Conservation (phyloP, 208 protist genomes). For the Acanthamoeba royreba region DNA sequence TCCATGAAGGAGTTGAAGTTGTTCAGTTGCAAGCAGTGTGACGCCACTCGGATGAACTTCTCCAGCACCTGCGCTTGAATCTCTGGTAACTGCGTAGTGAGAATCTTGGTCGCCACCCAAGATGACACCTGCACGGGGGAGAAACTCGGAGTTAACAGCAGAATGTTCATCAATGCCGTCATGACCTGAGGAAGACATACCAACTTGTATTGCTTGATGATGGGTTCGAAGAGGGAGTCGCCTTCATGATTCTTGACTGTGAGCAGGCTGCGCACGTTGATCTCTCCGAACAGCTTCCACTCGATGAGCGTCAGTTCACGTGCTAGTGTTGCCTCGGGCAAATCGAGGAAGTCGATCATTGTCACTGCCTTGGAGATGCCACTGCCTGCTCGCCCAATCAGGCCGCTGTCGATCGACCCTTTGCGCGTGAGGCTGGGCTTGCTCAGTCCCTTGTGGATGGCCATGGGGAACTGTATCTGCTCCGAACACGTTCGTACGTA, state of each 20-base stretch:
- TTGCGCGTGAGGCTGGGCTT: too few species aligned
- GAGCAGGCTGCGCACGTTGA: not conserved
- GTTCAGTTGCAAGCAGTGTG: not conserved
- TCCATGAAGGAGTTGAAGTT: conserved; percentile 46
- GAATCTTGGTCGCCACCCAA: not conserved
- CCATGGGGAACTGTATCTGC: too few species aligned
- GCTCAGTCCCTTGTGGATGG: too few species aligned
- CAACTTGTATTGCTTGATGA: conserved; percentile 1
- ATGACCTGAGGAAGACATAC: too few species aligned
- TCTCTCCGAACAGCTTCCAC: not conserved
- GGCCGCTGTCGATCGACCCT: too few species aligned
- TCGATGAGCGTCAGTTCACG: not conserved
- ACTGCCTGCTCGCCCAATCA: too few species aligned
- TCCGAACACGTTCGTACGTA: too few species aligned
- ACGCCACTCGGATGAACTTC: conserved; percentile 18
- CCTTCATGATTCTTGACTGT: not conserved
- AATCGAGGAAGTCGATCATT: not conserved
- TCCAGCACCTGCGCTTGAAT: not conserved
- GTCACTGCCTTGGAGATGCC: too few species aligned
- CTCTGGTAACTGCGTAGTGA: not conserved
- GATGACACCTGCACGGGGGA: not conserved
- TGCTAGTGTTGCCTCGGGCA: not conserved
- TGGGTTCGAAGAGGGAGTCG: not conserved
- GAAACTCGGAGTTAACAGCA: too few species aligned
- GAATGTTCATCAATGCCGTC: too few species aligned